Base-by-base conservation (phyloP, 1,284 basidiomycete genomes). In the Pseudozyma thailandica region DNA sequence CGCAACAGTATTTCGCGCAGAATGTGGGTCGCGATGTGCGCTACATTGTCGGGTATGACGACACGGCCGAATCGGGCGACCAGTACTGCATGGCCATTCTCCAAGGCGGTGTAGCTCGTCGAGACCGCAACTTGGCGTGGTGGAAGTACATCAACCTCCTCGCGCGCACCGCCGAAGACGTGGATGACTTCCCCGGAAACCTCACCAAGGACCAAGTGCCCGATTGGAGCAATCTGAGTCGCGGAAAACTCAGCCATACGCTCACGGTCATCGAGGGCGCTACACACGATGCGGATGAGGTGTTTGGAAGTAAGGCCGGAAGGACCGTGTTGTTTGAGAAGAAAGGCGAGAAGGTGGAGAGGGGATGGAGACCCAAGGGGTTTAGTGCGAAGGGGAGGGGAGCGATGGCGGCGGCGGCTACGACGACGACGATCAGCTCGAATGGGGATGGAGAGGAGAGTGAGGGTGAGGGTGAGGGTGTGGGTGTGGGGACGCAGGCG, bases 111-210 rank as follows among this genome's bases (percentile, higher is more conserved):
- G 50, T 55, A 0, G 63, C 65, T 12, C 55, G 81, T 1, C 50
- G 80, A 5, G 78, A 82, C 53, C 59, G 81, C 6, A 81, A 80
- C 49, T 46, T 82, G 27, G 64, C 61, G 26, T 82, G 79, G 75
- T 82, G 79, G 78, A 72, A 74, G 55, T 81, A 81, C 64, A 68
- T 81, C 49, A 80, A 81, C 51, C 55, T 56, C 31, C 60, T 82
- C 4, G 78, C 77, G 2, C 18, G 72, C 0, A 81, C 78, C 4
- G 45, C 47, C 18, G 77, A 78, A 38, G 74, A 78, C 39, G 70
- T 79, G 0, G 43, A 31, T 2, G 75, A 72, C 10, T 72, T 82
- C 23, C 79, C 79, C 2, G 76, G 77, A 12, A 74, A 72, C 16
- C 37, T 72, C 16, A 48, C 53, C 9, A 50, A 38, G 16, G 44